Evolutionary conservation across 805 yeast species (phyloP).

Genomic region (Candida adriatica): DNA sequence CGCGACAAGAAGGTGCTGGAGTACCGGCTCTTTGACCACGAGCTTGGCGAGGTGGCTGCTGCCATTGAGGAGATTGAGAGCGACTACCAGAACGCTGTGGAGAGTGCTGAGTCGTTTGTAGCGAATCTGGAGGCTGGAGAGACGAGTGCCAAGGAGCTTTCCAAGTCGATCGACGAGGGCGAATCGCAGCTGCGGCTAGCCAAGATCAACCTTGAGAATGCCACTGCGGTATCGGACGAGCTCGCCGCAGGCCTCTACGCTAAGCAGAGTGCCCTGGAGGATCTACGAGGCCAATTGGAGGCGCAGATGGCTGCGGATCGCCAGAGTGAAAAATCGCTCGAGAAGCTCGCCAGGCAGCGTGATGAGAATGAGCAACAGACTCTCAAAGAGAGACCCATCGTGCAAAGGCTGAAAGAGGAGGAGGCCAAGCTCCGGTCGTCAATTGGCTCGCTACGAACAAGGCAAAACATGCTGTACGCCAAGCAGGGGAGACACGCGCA

Average conservation of each 20-base stretch:
- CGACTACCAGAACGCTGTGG: slow-evolving; percentile 43
- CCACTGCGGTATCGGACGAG: slow-evolving; percentile 43
- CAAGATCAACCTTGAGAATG: slow-evolving; percentile 49
- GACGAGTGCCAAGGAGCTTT: slow-evolving; percentile 36
- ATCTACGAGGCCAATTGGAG: slow-evolving; percentile 26
- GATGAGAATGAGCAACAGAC: slow-evolving; percentile 32
- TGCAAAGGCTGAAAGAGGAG: slow-evolving; percentile 29
- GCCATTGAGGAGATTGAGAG: slow-evolving; percentile 56
- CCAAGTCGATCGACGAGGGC: slow-evolving; percentile 38
- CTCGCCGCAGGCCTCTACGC: slow-evolving; percentile 42
- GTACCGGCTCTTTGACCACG: slow-evolving; percentile 71
- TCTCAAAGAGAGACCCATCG: slow-evolving; percentile 31
- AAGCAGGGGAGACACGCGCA: slow-evolving; percentile 66
- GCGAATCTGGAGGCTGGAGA: slow-evolving; percentile 59
- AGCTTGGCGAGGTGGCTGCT: slow-evolving; percentile 52
- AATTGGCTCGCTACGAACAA: slow-evolving; percentile 36
- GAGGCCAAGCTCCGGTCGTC: slow-evolving; percentile 36
- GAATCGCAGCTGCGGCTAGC: slow-evolving; percentile 44
- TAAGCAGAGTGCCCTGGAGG: slow-evolving; percentile 39
- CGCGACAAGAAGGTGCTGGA: slow-evolving; percentile 64
- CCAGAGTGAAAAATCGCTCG: slow-evolving; percentile 17
- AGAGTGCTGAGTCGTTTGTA: slow-evolving; percentile 47
- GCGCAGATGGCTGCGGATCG: slow-evolving; percentile 28
- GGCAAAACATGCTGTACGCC: slow-evolving; percentile 54
- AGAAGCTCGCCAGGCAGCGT: slow-evolving; percentile 22